Conservation (phyloP, 2,329 filamentous ascomycete genomes). For the Neofusicoccum cordaticola region DNA sequence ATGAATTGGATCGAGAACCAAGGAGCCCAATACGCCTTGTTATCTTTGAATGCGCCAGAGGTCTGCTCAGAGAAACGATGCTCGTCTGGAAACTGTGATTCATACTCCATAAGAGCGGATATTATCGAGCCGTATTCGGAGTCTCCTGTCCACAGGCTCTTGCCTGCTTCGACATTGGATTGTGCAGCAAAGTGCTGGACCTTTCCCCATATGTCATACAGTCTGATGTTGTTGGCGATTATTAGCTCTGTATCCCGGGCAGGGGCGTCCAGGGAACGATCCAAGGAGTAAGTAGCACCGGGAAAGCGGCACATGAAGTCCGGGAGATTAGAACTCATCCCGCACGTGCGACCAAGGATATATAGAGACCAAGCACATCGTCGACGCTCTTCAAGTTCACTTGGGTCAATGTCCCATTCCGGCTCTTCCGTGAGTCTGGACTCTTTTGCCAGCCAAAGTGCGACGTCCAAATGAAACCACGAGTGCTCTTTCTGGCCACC, state of each 20-base stretch:
- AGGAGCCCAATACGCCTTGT: constrained; percentile 53
- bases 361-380: constrained; percentile 2
- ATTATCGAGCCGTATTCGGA: constrained; percentile 2
- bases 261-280: neutral
- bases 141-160: constrained; percentile 4
- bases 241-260: neutral
- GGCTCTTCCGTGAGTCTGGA: neutral
- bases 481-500: neutral
- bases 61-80: constrained; percentile 50
- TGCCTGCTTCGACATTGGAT: neutral
- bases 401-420: neutral
- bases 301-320: neutral
- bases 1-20: constrained; percentile 54
- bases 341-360: neutral
- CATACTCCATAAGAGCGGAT: constrained; percentile 48
- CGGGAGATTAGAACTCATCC: neutral
- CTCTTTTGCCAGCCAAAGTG: neutral
- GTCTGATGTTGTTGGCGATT: neutral
- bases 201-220: constrained; percentile 1
- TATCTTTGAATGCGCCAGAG: constrained; percentile 41
- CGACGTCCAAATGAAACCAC: neutral
- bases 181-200: neutral
- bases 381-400: neutral
- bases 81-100: constrained; percentile 50
- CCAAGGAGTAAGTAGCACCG: neutral